These are phyloP conservation scores for Penicillium sp. DNA, from an alignment of 2,329 filamentous ascomycete genomes.

Conservation along the genomic window DNA sequence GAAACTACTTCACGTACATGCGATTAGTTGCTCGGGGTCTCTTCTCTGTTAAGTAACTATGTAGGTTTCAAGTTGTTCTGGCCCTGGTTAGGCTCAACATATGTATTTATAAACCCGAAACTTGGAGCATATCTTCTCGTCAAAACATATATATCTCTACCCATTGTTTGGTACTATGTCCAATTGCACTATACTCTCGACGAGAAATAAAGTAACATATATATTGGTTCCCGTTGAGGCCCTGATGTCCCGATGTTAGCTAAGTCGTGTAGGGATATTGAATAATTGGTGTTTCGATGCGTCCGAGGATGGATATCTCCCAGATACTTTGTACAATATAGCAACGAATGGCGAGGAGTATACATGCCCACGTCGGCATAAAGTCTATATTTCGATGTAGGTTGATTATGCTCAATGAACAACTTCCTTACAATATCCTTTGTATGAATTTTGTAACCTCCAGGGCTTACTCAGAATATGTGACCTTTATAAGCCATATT, in stretches of 20 bases:
- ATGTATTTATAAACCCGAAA: background rate
- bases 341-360: background rate
- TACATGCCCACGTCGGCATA: background rate
- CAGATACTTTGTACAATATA: background rate
- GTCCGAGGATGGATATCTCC: no score
- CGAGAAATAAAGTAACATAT: background rate
- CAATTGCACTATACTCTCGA: background rate
- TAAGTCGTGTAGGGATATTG: background rate
- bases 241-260: no score
- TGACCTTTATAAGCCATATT: background rate
- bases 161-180: no score
- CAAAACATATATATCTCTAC: background rate
- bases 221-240: background rate
- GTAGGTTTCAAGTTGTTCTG: background rate
- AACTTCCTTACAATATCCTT: background rate
- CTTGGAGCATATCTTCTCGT: no score
- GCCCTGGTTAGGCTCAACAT: background rate
- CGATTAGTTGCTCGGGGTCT: background rate
- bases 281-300: background rate
- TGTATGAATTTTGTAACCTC: background rate
- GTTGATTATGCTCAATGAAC: background rate
- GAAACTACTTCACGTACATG: background rate
- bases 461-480: background rate
- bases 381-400: background rate
- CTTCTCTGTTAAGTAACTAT: background rate